phyloP scores from a whole-genome alignment of 805 yeast genomes.

The Nakazawaea siamensis region DNA sequence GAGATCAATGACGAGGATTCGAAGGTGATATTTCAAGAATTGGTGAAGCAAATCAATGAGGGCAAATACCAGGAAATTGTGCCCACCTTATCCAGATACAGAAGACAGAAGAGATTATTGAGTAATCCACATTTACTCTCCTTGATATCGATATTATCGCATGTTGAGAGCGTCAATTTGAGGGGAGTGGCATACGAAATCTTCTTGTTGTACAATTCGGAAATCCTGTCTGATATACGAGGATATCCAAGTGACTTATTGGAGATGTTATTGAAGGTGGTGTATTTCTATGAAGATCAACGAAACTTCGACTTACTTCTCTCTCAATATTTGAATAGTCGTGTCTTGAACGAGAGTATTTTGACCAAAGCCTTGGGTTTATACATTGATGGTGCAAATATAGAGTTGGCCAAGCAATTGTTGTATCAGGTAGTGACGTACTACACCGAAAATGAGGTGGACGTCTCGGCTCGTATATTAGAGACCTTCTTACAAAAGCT shows the following conservation, averaged over 20 bases:
- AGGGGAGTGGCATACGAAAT: conserved; percentile 7
- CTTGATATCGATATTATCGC: conserved; percentile 4
- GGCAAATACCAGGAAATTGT: neutral
- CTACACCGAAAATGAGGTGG: conserved; percentile 1
- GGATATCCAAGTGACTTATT: conserved; percentile 7
- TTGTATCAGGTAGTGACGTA: conserved; percentile 7
- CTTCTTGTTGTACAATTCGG: conserved; percentile 5
- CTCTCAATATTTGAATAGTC: conserved; percentile 6
- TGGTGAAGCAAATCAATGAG: neutral
- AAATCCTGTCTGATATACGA: conserved; percentile 5
- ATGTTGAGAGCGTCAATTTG: conserved; percentile 1
- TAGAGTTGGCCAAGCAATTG: conserved; percentile 11
- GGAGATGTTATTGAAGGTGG: conserved; percentile 8
- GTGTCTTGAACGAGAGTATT: conserved; percentile 1
- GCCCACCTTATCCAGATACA: conserved; percentile 1
- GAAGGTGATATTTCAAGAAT: neutral
- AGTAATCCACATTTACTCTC: conserved; percentile 9
- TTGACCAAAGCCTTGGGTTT: conserved; percentile 2
- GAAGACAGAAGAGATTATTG: conserved; percentile 1
- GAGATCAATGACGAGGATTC: neutral
- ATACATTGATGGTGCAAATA: conserved; percentile 4
- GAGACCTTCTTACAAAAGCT: neutral
- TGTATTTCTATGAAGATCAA: conserved; percentile 5
- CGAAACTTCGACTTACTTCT: conserved; percentile 6
- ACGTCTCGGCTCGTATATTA: neutral